A percentile compares a stretch with the other conserved stretches of the same genome.
These are phyloP conservation scores for Saccharomycopsis malanga DNA, from an alignment of 805 yeast species.

Conservation along the genomic window DNA sequence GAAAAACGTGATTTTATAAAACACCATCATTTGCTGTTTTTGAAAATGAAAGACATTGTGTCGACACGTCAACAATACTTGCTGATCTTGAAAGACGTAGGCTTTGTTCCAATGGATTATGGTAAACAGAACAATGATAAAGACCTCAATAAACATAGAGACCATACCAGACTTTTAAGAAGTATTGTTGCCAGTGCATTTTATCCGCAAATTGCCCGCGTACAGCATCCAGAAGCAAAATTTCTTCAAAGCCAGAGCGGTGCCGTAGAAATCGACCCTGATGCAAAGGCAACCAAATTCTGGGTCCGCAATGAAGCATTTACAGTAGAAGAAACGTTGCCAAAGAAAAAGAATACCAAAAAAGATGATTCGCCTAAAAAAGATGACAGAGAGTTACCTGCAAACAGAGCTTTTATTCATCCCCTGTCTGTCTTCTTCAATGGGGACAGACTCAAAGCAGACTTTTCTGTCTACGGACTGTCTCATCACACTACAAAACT, in stretches of 20 bases:
- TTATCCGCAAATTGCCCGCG: slow-evolving; percentile 77
- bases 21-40: slow-evolving; percentile 54
- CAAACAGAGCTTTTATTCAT: slow-evolving; percentile 72
- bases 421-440: slow-evolving; percentile 77
- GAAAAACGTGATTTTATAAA: slow-evolving; percentile 38
- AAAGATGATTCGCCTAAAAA: not conserved
- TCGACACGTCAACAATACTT: slow-evolving; percentile 66
- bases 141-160: slow-evolving; percentile 10
- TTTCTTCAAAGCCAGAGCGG: slow-evolving; percentile 66
- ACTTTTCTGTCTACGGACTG: slow-evolving; percentile 57
- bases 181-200: slow-evolving; percentile 74
- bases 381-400: slow-evolving; percentile 35
- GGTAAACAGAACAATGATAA: slow-evolving; percentile 16
- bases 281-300: not conserved
- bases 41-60: slow-evolving; percentile 61
- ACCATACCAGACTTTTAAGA: slow-evolving; percentile 45
- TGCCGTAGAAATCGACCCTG: slow-evolving; percentile 61
- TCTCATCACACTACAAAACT: slow-evolving; percentile 57
- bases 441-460: slow-evolving; percentile 36
- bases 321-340: no score
- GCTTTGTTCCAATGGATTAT: slow-evolving; percentile 59
- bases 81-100: slow-evolving; percentile 67
- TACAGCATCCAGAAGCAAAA: slow-evolving; percentile 76
- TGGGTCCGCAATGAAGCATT: not conserved
- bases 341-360: slow-evolving; percentile 19